Conservation (phyloP, 768 basidiomycete species). For the Podaxis sp. region DNA sequence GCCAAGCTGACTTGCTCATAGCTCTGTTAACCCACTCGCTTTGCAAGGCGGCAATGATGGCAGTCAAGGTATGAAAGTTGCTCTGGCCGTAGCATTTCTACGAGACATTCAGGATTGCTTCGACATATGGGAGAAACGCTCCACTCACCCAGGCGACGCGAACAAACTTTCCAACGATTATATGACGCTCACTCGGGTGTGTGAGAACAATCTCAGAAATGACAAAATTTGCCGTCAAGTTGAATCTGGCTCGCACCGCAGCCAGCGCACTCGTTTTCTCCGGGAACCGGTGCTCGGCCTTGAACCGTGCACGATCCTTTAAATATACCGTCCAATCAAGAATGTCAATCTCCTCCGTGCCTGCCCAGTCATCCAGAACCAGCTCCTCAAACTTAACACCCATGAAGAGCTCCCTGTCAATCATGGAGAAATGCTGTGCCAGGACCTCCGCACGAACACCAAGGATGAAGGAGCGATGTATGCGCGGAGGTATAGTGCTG, state of each 20-base stretch:
- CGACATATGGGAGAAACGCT: neutral
- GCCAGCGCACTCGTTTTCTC: slow-evolving; percentile 72
- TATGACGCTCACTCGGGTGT: slow-evolving; percentile 57
- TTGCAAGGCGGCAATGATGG: slow-evolving; percentile 75
- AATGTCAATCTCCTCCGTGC: slow-evolving; percentile 60
- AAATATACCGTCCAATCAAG: slow-evolving; percentile 84
- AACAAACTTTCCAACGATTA: slow-evolving; percentile 76
- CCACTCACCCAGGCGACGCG: slow-evolving; percentile 78
- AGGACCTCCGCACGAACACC: slow-evolving; percentile 56
- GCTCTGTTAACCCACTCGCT: slow-evolving; percentile 66
- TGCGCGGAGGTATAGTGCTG: slow-evolving; percentile 33
- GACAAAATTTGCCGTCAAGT: slow-evolving; percentile 79
- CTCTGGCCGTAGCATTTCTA: slow-evolving; percentile 80
- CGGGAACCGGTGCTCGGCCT: slow-evolving; percentile 53
- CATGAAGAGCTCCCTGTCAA: slow-evolving; percentile 85
- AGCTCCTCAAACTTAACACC: slow-evolving; percentile 86
- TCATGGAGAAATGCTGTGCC: slow-evolving; percentile 80
- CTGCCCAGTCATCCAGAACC: slow-evolving; percentile 70
- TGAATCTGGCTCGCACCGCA: slow-evolving; percentile 79
- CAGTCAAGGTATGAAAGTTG: slow-evolving; percentile 78
- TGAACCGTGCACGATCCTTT: slow-evolving; percentile 69
- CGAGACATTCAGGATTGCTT: neutral
- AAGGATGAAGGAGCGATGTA: slow-evolving; percentile 75
- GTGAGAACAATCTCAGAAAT: slow-evolving; percentile 81
- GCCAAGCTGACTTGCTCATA: slow-evolving; percentile 63